phyloP scores from a whole-genome alignment of 2,329 filamentous ascomycete genomes.

The Talaromyces amestolkiae region DNA sequence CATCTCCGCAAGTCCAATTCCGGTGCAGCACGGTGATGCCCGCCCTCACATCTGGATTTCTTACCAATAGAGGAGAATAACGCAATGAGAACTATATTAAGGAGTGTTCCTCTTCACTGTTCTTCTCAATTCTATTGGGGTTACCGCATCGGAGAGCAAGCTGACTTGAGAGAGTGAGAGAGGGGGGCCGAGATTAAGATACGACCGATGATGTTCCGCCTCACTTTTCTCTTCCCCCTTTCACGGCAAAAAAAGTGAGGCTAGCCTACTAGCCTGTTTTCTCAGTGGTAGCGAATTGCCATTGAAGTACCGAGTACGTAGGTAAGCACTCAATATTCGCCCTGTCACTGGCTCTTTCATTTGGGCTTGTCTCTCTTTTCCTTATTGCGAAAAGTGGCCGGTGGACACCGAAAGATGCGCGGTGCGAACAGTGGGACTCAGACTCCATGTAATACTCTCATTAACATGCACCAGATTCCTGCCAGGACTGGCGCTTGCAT shows the following conservation, averaged over 20 bases:
- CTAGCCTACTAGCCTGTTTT: slow-evolving; percentile 12
- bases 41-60: neutral
- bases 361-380: slow-evolving; percentile 1
- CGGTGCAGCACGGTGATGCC: neutral
- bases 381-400: neutral
- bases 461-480: slow-evolving; percentile 3
- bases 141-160: slow-evolving; percentile 10
- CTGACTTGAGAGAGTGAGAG: neutral
- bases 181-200: slow-evolving; percentile 16
- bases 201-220: slow-evolving; percentile 16
- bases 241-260: slow-evolving; percentile 19
- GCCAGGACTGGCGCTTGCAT: neutral
- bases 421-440: slow-evolving; percentile 12
- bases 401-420: slow-evolving; percentile 1
- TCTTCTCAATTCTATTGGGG: slow-evolving; percentile 7
- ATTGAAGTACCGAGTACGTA: slow-evolving; percentile 5
- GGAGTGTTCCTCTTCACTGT: neutral
- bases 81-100: neutral
- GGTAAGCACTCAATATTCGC: slow-evolving; percentile 1
- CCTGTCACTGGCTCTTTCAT: neutral
- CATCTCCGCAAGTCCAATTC: neutral
- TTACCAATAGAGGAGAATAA: slow-evolving; percentile 3
- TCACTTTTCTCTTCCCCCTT: slow-evolving; percentile 15
- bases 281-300: slow-evolving; percentile 10
- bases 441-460: slow-evolving; percentile 9